Conservation (phyloP, 2,329 filamentous ascomycete genomes). For the Podosphaera leucotricha region DNA sequence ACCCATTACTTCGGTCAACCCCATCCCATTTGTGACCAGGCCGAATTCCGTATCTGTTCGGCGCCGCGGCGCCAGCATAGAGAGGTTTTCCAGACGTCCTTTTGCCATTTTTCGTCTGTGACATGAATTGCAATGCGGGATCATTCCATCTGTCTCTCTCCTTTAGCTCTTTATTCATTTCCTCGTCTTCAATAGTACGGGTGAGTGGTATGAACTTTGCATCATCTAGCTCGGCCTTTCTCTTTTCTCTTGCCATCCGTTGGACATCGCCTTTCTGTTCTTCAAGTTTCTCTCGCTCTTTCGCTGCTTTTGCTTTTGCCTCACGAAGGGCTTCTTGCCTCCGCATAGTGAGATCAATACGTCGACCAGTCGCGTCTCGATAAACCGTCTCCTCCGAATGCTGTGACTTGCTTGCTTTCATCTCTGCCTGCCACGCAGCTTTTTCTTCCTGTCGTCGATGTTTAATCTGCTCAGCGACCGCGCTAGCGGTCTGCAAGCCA, state of each 20-base stretch:
- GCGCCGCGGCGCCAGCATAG: slow-evolving; percentile 59
- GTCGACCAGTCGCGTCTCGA: slow-evolving; percentile 79
- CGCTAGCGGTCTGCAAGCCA: slow-evolving; percentile 61
- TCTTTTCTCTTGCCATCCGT: slow-evolving; percentile 36
- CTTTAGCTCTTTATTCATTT: slow-evolving; percentile 66
- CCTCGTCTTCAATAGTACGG: slow-evolving; percentile 58
- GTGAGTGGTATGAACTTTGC: slow-evolving; percentile 66
- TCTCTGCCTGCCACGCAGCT: slow-evolving; percentile 23
- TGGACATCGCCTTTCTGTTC: slow-evolving; percentile 73
- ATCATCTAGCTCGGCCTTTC: slow-evolving; percentile 48
- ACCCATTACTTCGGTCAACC: slow-evolving; percentile 80
- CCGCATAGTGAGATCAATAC: slow-evolving; percentile 82
- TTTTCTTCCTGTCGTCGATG: slow-evolving; percentile 42
- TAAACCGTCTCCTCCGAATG: slow-evolving; percentile 65
- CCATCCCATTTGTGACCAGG: slow-evolving; percentile 94
- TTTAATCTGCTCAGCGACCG: slow-evolving; percentile 47
- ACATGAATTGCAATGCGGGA: slow-evolving; percentile 64
- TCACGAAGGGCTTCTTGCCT: slow-evolving; percentile 66
- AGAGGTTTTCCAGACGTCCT: slow-evolving; percentile 17
- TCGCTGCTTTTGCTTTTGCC: slow-evolving; percentile 42
- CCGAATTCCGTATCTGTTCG: slow-evolving; percentile 81
- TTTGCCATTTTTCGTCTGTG: slow-evolving; percentile 15
- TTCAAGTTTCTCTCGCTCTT: slow-evolving; percentile 41
- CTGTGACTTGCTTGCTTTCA: slow-evolving; percentile 18
- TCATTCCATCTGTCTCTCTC: slow-evolving; percentile 72